Percentiles rank a stretch among this genome's conserved stretches.
Evolutionary conservation across 2,329 filamentous ascomycete genomes (phyloP).

Genomic region (Penicillium brasilianum): DNA sequence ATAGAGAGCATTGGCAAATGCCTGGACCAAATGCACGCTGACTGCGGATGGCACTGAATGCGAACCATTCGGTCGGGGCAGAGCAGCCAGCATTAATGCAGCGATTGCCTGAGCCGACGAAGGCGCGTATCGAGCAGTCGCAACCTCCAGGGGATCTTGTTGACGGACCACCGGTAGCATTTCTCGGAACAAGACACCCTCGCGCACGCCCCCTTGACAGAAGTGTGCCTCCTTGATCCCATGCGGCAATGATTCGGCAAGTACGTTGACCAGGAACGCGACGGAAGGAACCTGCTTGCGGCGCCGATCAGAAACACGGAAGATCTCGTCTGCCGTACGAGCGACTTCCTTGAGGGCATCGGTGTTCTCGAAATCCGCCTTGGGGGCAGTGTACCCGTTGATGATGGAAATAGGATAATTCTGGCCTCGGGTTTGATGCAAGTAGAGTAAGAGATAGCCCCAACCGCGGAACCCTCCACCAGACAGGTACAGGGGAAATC

Average conservation of each 20-base stretch:
- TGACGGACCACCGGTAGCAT: conserved; percentile 65
- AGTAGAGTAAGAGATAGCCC: conserved; percentile 82
- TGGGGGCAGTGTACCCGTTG: conserved; percentile 71
- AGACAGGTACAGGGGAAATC: conserved; percentile 77
- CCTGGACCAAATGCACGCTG: conserved; percentile 34
- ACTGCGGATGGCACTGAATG: conserved; percentile 34
- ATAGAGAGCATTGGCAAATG: conserved; percentile 42
- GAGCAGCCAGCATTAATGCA: conserved; percentile 53
- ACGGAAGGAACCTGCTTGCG: conserved; percentile 83
- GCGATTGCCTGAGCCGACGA: conserved; percentile 54
- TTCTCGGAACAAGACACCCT: conserved; percentile 74
- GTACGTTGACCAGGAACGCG: conserved; percentile 73
- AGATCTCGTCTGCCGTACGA: conserved; percentile 49
- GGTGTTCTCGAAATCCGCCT: conserved; percentile 39
- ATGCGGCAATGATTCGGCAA: conserved; percentile 68
- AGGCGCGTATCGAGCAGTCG: conserved; percentile 58
- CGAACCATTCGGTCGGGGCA: conserved; percentile 44
- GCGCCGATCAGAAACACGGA: conserved; percentile 78
- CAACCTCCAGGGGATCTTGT: conserved; percentile 68
- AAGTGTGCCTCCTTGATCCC: conserved; percentile 76
- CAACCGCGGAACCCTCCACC: conserved; percentile 89
- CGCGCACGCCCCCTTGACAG: conserved; percentile 82
- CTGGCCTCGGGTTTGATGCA: conserved; percentile 63
- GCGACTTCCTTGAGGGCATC: conserved; percentile 34
- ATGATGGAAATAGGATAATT: conserved; percentile 83